phyloP scores from a whole-genome alignment of 208 protist genomes.

The Acanthamoeba lenticulata region DNA sequence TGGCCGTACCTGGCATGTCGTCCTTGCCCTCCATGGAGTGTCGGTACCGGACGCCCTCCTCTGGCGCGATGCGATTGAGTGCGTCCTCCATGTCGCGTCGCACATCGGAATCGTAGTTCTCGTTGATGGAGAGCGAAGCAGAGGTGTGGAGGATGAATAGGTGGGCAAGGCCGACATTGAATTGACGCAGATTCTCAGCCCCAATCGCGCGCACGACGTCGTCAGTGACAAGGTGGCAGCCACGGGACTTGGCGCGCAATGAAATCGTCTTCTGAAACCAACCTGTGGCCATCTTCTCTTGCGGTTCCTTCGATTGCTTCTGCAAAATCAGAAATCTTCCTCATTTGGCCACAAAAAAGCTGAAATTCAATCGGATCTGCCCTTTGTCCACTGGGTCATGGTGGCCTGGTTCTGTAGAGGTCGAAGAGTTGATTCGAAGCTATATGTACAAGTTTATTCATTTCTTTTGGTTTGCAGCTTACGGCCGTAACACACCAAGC shows the following conservation, averaged over 20 bases:
- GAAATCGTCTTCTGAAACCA: constrained; percentile 49
- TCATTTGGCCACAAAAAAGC: too few relatives aligned
- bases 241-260: background rate
- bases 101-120: constrained; percentile 80
- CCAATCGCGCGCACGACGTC: background rate
- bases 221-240: constrained; percentile 11
- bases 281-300: background rate
- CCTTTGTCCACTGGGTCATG: too few relatives aligned
- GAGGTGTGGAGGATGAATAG: constrained; percentile 81
- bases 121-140: constrained; percentile 80
- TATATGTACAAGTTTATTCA: too few relatives aligned
- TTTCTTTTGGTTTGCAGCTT: too few relatives aligned
- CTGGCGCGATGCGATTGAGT: constrained; percentile 74
- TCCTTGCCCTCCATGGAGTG: constrained; percentile 76
- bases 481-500: background rate
- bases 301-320: background rate
- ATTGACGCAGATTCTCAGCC: background rate
- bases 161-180: constrained; percentile 54
- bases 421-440: too few relatives aligned
- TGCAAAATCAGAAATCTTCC: background rate
- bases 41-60: constrained; percentile 65
- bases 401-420: too few relatives aligned
- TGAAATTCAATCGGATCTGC: too few relatives aligned
- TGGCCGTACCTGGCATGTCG: constrained; percentile 73
- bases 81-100: constrained; percentile 73